Conservation (phyloP, 73 alveolate species). For the Effrenium voratum region DNA sequence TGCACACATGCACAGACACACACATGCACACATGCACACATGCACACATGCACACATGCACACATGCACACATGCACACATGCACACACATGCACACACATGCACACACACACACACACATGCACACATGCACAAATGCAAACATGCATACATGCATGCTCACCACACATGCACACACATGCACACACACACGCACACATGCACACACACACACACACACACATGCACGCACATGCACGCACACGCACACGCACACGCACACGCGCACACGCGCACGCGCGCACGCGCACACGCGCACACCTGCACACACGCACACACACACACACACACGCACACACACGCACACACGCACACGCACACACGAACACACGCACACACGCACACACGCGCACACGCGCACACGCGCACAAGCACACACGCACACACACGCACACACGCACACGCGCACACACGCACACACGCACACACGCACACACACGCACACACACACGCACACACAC, state of each 20-base stretch:
- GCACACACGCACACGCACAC: not conserved
- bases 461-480: not conserved
- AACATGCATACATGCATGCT: not conserved
- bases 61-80: not conserved
- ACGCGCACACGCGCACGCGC: not conserved
- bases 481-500: not conserved
- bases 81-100: not conserved
- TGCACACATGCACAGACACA: not conserved
- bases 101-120: not conserved
- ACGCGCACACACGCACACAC: not conserved
- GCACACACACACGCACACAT: not conserved
- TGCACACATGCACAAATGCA: not conserved
- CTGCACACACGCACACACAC: not conserved
- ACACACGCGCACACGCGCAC: not conserved
- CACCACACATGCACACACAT: not conserved
- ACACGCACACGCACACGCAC: not conserved
- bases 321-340: not conserved
- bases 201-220: not conserved
- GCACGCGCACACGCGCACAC: not conserved
- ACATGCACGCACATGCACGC: not conserved
- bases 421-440: not conserved
- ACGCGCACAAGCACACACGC: constrained; percentile 1
- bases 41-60: not conserved
- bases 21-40: not conserved
- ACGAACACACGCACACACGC: not conserved